Conservation (phyloP, 306 rosid genomes). For the Trifolium dubium region DNA sequence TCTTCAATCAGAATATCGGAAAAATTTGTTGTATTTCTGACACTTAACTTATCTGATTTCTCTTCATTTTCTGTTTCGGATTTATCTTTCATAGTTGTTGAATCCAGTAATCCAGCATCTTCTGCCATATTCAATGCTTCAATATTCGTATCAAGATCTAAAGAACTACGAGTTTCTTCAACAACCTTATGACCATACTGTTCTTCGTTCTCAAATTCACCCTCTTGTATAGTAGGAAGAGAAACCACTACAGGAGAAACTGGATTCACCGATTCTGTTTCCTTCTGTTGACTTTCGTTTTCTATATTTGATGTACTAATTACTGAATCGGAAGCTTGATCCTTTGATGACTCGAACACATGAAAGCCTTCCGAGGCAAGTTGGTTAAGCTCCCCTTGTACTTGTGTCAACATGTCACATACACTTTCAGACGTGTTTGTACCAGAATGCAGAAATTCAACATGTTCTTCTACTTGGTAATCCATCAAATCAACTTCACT, state of each 20-base stretch:
- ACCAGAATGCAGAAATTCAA: slow-evolving; percentile 33
- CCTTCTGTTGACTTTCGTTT: slow-evolving; percentile 41
- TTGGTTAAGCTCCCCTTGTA: slow-evolving; percentile 37
- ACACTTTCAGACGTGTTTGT: slow-evolving; percentile 31
- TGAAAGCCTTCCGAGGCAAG: slow-evolving; percentile 31
- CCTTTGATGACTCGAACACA: slow-evolving; percentile 35
- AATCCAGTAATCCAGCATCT: slow-evolving; percentile 13
- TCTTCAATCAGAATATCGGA: slow-evolving; percentile 40
- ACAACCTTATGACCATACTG: slow-evolving; percentile 35
- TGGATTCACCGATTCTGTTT: slow-evolving; percentile 37
- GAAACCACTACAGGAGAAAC: slow-evolving; percentile 32
- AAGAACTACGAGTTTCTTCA: slow-evolving; percentile 29
- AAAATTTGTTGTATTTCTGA: slow-evolving; percentile 24
- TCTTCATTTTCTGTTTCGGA: slow-evolving; percentile 35
- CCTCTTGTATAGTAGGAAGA: slow-evolving; percentile 42
- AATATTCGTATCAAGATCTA: slow-evolving; percentile 38
- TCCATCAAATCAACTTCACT: slow-evolving; percentile 47
- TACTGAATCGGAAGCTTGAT: not conserved
- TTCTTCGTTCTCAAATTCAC: slow-evolving; percentile 45
- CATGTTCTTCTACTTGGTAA: slow-evolving; percentile 47
- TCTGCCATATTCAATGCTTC: slow-evolving; percentile 39
- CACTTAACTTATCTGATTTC: slow-evolving; percentile 31
- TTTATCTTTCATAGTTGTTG: slow-evolving; percentile 24
- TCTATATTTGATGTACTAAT: slow-evolving; percentile 27
- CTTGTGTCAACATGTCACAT: slow-evolving; percentile 29